These are phyloP conservation scores for Melaleuca quinquenervia DNA, from an alignment of 345 rosid species.

Conservation along the genomic window DNA sequence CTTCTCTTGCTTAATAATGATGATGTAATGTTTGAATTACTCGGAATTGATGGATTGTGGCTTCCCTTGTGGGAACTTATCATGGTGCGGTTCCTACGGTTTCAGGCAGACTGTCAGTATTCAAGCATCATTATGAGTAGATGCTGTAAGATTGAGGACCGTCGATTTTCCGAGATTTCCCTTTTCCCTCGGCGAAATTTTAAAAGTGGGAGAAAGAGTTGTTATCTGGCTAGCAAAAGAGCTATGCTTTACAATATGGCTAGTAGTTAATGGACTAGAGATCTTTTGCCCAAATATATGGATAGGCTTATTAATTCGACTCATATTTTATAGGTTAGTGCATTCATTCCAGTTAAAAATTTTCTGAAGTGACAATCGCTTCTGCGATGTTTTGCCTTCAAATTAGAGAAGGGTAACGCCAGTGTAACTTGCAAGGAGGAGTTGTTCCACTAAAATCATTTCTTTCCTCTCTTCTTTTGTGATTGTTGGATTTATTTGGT, in stretches of 20 bases:
- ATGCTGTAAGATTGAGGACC: neutral
- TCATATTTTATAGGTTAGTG: neutral
- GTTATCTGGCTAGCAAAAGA: neutral
- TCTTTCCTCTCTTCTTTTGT: neutral
- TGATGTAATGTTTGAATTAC: neutral
- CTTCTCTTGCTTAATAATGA: neutral
- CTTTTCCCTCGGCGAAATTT: neutral
- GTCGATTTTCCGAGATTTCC: neutral
- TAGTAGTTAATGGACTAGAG: neutral
- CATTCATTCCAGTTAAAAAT: neutral
- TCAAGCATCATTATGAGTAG: neutral
- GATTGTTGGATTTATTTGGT: neutral
- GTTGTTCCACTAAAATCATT: neutral
- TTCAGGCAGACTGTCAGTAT: neutral
- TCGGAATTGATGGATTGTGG: neutral
- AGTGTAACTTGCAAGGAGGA: neutral
- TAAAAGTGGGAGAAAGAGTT: neutral
- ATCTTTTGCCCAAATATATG: neutral
- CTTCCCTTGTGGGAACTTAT: neutral
- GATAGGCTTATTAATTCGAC: neutral
- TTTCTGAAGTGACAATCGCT: neutral
- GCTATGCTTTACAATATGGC: neutral
- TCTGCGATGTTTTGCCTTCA: neutral
- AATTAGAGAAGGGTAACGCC: neutral
- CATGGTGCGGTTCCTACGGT: neutral